Base-by-base conservation (phyloP, 495 filamentous ascomycete genomes). In the Beverwykella pulmonaria region DNA sequence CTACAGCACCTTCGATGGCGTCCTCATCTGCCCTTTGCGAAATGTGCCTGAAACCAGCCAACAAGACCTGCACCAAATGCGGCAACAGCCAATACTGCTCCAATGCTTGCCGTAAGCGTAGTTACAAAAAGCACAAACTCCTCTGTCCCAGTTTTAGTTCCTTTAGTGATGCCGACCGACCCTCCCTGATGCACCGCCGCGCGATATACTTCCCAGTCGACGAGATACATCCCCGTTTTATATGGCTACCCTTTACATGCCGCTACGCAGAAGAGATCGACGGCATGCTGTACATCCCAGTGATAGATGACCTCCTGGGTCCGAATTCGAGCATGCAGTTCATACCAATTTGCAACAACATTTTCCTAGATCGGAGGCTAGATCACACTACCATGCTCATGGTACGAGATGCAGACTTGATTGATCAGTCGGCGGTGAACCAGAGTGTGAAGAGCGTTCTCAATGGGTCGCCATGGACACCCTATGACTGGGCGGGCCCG, bases 181-280 rank as follows among this genome's bases (percentile, higher is more conserved):
- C 44, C 22, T 48, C 44, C 44, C 17, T 6, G 5, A n/a, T 48
- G 17, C 44, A 48, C 15, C 44, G 44, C 15, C 44, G 44, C 17
- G 44, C 44, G 17, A 48, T 48, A 48, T 48, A 48, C 44, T 48
- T 48, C 44, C 44, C 44, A 5, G 44, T 48, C 44, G 44, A 48
- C 22, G 44, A 48, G 15, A 6, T 17, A 6, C 4, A 19, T n/a
- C 44, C 44, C 5, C 44, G 44, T 17, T 48, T 48, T 23, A 48
- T 48, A n/a, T 48, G 44, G 44, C 22, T 48, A 4, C 44, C 44
- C 17, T 48, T 48, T 17, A 17, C 5, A 5, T 17, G 44, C 6
- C 22, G 22, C 4, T 48, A 19, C 22, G 15, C 5, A 6, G 15
- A 48, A 23, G 22, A 48, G 22, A 48, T 23, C 15, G 22, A 48